Evolutionary conservation across 257 asterid genomes (phyloP), one percentile per base, ranked within the genome.

Genomic region (Verbena officinalis): DNA sequence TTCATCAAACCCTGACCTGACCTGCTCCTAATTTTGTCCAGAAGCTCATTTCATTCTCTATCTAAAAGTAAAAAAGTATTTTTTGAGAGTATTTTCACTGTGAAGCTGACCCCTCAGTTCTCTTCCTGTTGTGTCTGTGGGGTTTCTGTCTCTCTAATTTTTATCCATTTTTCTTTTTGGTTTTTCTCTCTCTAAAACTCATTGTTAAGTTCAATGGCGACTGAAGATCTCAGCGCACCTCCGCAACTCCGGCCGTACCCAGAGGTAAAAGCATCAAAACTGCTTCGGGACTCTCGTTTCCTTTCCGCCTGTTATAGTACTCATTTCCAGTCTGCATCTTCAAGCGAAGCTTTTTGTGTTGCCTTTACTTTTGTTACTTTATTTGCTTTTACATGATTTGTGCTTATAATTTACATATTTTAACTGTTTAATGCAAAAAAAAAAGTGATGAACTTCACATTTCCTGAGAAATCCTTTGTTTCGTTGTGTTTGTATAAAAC

Each of bases 191-290:
- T 59, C 50, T 38, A 36, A 31, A 21, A 10, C 43, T 59, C 76
- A 30, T 64, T 23, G 53, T 48, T 49, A 16, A 19, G 54, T 75
- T 76, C 83, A 68, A 87, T 90, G 97, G 92, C 95, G 43, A 78
- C 86, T 76, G 92, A 85, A 46, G 89, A 70, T 55, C 73, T 83
- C 77, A 75, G 31, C 79, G 78, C 63, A 54, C 78, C 83, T 62
- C 71, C 87, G 36, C 73, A 89, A 15, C 83, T 77, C 43, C 94
- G 93, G 55, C 77, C 90, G 4, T 90, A 87, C 76, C 96, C 96
- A 10, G 82, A 85, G 95, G 97, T 90, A 19, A 45, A 64, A 14
- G 23, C 45, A 0, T 23, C 43, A 33, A 12, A 40, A 21, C 9
- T 24, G 11, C 5, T 34, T 36, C 22, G 33, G 19, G 14, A 7